Base-by-base conservation (phyloP, 192 early-diverging fungal genomes). In the Gamsiella multidivaricata region DNA sequence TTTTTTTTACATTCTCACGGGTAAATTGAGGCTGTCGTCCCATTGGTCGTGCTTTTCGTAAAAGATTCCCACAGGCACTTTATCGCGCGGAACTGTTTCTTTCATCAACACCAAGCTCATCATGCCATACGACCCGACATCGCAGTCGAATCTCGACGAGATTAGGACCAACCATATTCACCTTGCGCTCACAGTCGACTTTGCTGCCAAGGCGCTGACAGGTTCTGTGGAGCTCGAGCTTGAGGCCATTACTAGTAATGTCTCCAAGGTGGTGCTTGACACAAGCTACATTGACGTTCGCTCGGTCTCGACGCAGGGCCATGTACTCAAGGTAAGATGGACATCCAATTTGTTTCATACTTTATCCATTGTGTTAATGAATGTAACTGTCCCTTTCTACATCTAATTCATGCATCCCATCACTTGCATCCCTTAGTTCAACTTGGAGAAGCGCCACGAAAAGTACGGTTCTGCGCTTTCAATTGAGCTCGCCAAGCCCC, bases 91-190 rank as follows among this genome's bases (percentile, higher is more conserved):
- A 29, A 28, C 28, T 23, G 9, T 52, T 26, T 52, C 28, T 52
- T 52, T 52, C 28, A 29, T 52, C 17, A 52, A 52, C 28, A 5
- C 26, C 25, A 3, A 46, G 29, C 17, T 22, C 53, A 64, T 10
- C 36, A 82, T 79, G 74, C 47, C 67, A 22, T 82, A 83, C 59
- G 96, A 98, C 76, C 94, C 93, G 28, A 95, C 89, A 79, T 92
- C 91, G 58, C 91, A 89, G 56, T 90, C 95, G 10, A 96, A 96
- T 81, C 84, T 91, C 36, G 68, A 85, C 69, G 85, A 92, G 58
- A 70, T 94, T 29, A 78, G 82, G 46, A 91, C 91, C 8, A 85
- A 61, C 36, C 93, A 96, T 69, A 73, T 93, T 22, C 90, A 94
- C 65, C 86, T 98, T 47, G 80, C 84, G 62, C 85, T 94, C 36